Evolutionary conservation across 1,284 basidiomycete genomes (phyloP), one percentile per base, ranked within the genome.

Genomic region (Calocybe gambosa): DNA sequence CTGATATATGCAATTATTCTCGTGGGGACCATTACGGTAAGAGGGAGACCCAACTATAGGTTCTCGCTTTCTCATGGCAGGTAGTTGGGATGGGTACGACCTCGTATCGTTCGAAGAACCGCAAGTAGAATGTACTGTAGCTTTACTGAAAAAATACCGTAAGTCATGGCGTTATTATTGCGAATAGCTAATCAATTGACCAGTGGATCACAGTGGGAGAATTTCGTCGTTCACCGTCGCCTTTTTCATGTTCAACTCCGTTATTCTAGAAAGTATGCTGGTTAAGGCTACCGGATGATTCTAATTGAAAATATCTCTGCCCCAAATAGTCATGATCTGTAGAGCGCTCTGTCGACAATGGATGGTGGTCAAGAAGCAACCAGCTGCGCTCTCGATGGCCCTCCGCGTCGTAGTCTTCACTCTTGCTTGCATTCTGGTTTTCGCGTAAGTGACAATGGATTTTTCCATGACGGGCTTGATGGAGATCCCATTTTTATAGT

Each of bases 51-150:
- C n/a, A 25, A 41, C 29, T 34, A 10, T 13, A 35, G 28, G 8
- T 5, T 13, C 13, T 25, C 7, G 7, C 28, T 15, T 25, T 12
- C 18, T 45, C 3, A 38, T 18, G 20, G 1, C n/a, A 6, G n/a
- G 8, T 37, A 52, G 51, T 9, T 47, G 38, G 51, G 51, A 31
- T 31, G 43, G 29, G 23, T 16, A 23, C 16, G 39, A 18, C 51
- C 51, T 4, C 12, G 15, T 3, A 47, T 26, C 2, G 48, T 50
- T 13, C 39, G 29, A 16, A 49, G 45, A 45, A 47, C 45, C 3
- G 26, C 29, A 2, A 50, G 39, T 29, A 47, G 47, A 9, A 50
- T 52, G 48, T 52, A 52, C 38, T 52, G 51, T 31, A 52, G 33
- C 21, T 49, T 50, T 19, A 16, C 38, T 10, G 42, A 42, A 19